A percentile compares a stretch with the other conserved stretches of the same genome.
These are phyloP conservation scores for Lunularia cruciata DNA, from an alignment of 225 moss, liverwort and hornwort genomes.

Conservation along the genomic window DNA sequence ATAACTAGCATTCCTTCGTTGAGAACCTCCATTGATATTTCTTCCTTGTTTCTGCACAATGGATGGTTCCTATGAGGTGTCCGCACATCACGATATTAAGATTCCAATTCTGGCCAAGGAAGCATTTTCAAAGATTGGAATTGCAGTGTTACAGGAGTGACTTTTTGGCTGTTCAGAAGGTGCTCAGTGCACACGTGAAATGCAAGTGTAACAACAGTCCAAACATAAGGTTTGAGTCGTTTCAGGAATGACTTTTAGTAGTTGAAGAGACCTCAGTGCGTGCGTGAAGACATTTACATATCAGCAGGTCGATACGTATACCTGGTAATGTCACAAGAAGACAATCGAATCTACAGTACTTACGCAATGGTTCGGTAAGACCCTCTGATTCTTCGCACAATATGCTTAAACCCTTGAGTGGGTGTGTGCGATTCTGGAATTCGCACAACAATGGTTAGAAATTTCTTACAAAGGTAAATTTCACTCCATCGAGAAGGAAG, in stretches of 20 bases:
- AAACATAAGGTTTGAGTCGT: too few relatives aligned
- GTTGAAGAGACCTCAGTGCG: neutral
- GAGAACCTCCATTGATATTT: conserved; percentile 49
- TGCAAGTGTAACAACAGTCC: too few relatives aligned
- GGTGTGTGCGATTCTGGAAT: conserved; percentile 67
- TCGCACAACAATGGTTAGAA: neutral
- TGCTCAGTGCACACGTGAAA: too few relatives aligned
- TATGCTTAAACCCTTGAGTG: conserved; percentile 63
- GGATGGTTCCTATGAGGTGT: neutral
- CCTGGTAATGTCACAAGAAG: too few relatives aligned
- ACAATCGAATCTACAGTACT: conserved; percentile 15
- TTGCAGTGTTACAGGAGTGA: too few relatives aligned
- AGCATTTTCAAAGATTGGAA: neutral
- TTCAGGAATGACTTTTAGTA: neutral
- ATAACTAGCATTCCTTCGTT: conserved; percentile 43
- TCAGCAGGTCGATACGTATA: too few relatives aligned
- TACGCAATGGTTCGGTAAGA: conserved; percentile 48
- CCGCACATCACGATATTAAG: neutral
- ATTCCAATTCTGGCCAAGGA: neutral
- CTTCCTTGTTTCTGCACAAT: conserved; percentile 54
- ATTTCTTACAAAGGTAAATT: neutral
- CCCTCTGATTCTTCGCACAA: conserved; percentile 54
- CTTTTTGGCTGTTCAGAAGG: too few relatives aligned
- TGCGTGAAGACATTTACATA: neutral
- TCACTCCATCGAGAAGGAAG: neutral